Percentiles rank a stretch among this genome's conserved stretches.
phyloP scores from a whole-genome alignment of 2,329 filamentous ascomycete species.

The Hypoxylon sp. region DNA sequence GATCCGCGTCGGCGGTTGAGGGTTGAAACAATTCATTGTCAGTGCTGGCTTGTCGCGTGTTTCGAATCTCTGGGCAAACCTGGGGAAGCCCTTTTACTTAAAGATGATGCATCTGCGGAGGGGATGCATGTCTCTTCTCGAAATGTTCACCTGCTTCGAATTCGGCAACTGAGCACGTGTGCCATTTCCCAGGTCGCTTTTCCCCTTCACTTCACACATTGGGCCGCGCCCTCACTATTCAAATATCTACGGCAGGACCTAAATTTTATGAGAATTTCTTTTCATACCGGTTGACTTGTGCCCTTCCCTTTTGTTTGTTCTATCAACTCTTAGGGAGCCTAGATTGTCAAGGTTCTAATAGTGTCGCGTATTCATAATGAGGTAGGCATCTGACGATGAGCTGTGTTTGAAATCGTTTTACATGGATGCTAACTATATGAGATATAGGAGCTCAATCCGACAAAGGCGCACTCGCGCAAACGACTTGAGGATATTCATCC shows the following conservation, averaged over 20 bases:
- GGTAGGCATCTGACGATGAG: conserved; percentile 7
- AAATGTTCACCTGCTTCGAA: conserved; percentile 18
- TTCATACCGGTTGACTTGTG: conserved; percentile 19
- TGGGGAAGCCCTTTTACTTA: too few relatives aligned
- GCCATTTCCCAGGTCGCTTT: conserved; percentile 25
- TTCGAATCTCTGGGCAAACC: conserved; percentile 24
- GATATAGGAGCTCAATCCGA: conserved; percentile 19
- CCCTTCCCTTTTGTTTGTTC: conserved; percentile 16
- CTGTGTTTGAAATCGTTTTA: neutral
- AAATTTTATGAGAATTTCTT: conserved; percentile 22
- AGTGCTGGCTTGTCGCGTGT: conserved; percentile 22
- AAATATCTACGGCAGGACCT: conserved; percentile 31
- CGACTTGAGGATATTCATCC: conserved; percentile 22
- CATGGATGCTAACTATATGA: conserved; percentile 13
- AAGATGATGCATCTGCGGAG: conserved; percentile 1
- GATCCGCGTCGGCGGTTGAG: conserved; percentile 22
- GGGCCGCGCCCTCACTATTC: conserved; percentile 33
- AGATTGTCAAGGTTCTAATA: conserved; percentile 25
- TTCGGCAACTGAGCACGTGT: conserved; percentile 24
- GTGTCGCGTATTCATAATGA: conserved; percentile 28
- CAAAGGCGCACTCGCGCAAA: conserved; percentile 28
- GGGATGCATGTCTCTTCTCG: conserved; percentile 5
- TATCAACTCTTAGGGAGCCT: conserved; percentile 8
- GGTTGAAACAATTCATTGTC: conserved; percentile 27
- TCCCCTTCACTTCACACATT: conserved; percentile 27